phyloP scores from a whole-genome alignment of 306 rosid genomes.

The Hippophae gyantsensis region DNA sequence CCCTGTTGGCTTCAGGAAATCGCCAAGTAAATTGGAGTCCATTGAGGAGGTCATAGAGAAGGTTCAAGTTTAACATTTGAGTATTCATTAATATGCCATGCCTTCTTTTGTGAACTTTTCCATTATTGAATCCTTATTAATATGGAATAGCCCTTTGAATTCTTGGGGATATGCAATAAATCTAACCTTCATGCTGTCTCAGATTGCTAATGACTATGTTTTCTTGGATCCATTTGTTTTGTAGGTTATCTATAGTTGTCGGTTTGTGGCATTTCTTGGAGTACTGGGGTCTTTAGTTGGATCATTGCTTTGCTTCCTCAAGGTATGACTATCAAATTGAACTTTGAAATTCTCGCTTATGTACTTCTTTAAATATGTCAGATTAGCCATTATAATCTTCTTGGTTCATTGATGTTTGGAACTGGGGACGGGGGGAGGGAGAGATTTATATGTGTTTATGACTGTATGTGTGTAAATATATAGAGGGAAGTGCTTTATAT shows the following conservation, averaged over 20 bases:
- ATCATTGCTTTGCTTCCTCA: constrained; percentile 65
- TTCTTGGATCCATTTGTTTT: constrained; percentile 1
- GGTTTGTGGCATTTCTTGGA: constrained; percentile 68
- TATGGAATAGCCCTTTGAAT: neutral
- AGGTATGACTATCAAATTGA: constrained; percentile 34
- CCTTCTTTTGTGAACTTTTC: no score
- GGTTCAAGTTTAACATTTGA: constrained; percentile 19
- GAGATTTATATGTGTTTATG: no score
- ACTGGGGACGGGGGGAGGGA: no score
- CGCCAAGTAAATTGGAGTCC: constrained; percentile 17
- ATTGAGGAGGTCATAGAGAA: constrained; percentile 56
- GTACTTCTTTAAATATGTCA: no score
- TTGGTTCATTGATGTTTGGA: neutral
- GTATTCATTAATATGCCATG: neutral
- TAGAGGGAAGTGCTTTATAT: no score
- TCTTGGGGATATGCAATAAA: neutral
- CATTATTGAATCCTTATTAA: neutral
- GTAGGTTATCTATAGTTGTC: constrained; percentile 63
- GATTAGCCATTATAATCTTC: neutral
- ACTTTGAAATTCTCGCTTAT: neutral
- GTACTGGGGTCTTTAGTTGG: constrained; percentile 82
- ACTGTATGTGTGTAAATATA: no score
- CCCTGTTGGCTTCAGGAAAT: constrained; percentile 12
- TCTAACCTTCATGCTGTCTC: neutral
- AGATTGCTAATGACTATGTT: no score